Base-by-base conservation (phyloP, 139 green algal genomes). In the Chlamydomonas asymmetrica region DNA sequence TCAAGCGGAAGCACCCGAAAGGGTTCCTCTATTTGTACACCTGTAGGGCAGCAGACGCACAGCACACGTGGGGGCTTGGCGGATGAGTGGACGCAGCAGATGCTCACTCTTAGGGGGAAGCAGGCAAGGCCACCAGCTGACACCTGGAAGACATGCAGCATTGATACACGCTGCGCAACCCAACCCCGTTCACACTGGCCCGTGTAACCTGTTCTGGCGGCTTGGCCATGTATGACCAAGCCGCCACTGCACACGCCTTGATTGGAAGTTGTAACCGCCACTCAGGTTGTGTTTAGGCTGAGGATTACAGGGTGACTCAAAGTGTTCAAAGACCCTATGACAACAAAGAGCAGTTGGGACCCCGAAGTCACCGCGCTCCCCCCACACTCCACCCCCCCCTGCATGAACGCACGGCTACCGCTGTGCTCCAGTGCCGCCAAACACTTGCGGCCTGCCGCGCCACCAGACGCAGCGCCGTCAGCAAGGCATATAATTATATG, bases 21-120 rank as follows among this genome's bases (percentile, higher is more conserved):
- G 23, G 82, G 77, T 71, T 88, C 78, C 78, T 88, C 74, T 31
- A 85, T 79, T 61, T 85, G 71, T 2, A 79, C 64, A 8, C 80
- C 74, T 10, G 45, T 16, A 52, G 13, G 45, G 45, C 45, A 25
- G 45, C 13, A 25, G 45, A 13, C 13, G 13, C 13, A 16, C 18
- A 52, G 13, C 45, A 16, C 45, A 25, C 13, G 13, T 10, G 45
- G 13, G 45, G 45, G 45, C 45, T 52, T 25, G 13, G 13, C 13
- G 13, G 45, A 13, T 52, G 45, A 25, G 45, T 52, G 45, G 45
- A 16, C 13, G 13, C 45, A 52, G 45, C 45, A 52, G 45, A 16
- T 52, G 45, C 45, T 10, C 18, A 25, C 13, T 25, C 13, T 52
- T 16, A 52, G 45, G 45, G 13, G 13, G 45, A 52, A 52, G 13